Evolutionary conservation across 371 early-diverging fungal species (phyloP).

Genomic region (Mucor saturninus): DNA sequence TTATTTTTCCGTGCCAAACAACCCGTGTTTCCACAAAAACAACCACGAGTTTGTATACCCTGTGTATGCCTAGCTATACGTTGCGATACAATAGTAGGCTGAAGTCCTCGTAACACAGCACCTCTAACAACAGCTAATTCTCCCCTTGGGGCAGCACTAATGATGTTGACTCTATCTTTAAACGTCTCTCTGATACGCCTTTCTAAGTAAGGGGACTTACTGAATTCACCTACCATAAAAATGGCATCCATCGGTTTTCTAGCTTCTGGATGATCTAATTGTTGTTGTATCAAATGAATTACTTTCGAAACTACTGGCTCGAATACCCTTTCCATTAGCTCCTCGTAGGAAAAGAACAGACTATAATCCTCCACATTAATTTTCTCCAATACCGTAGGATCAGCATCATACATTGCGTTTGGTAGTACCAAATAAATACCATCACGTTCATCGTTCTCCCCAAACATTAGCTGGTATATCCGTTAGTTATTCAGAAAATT

Average conservation of each 20-base stretch:
- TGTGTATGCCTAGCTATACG: constrained; percentile 65
- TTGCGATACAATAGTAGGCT: constrained; percentile 58
- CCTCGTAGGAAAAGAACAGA: constrained; percentile 53
- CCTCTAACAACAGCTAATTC: constrained; percentile 56
- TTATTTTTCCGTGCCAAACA: too few species aligned
- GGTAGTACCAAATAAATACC: constrained; percentile 53
- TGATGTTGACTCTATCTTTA: constrained; percentile 45
- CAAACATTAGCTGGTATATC: constrained; percentile 55
- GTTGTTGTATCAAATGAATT: constrained; percentile 58
- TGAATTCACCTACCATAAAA: constrained; percentile 68
- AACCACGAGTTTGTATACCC: constrained; percentile 64
- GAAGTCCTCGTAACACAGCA: constrained; percentile 62
- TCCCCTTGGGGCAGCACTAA: constrained; percentile 58
- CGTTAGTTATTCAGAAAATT: background rate
- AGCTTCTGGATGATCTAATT: constrained; percentile 50
- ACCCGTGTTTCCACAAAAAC: too few species aligned
- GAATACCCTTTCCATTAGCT: constrained; percentile 59
- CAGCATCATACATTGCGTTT: constrained; percentile 52
- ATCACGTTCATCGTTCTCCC: constrained; percentile 61
- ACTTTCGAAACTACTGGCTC: constrained; percentile 67
- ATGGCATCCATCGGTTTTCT: constrained; percentile 43
- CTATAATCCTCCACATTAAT: constrained; percentile 62
- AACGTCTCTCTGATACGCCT: constrained; percentile 50
- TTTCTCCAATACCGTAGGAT: constrained; percentile 30
- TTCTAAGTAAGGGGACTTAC: constrained; percentile 60